A percentile compares a stretch with the other conserved stretches of the same genome.
phyloP scores from a whole-genome alignment of 1,284 basidiomycete species.

The Ceratobasidium sp. region DNA sequence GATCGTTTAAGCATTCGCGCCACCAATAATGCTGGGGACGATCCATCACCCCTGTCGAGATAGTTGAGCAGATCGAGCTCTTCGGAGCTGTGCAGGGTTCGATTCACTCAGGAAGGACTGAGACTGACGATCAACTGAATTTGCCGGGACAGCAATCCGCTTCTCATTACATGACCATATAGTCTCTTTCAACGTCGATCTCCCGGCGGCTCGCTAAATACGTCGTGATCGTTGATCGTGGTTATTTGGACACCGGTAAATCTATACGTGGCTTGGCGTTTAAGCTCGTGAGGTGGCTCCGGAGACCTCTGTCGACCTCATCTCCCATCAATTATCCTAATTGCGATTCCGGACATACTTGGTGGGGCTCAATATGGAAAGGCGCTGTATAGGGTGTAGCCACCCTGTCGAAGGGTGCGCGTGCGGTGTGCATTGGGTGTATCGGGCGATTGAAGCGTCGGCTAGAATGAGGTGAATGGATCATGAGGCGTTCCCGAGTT shows the following conservation, averaged over 20 bases:
- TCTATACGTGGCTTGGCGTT: neutral
- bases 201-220: neutral
- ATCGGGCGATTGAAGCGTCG: conserved; percentile 25
- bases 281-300: neutral
- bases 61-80: neutral
- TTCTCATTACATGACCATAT: neutral
- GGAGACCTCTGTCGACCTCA: conserved; percentile 5
- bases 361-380: neutral
- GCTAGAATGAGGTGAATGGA: conserved; percentile 30
- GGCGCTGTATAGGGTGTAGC: neutral
- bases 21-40: too few relatives aligned
- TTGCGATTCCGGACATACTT: neutral
- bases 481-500: neutral
- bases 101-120: neutral
- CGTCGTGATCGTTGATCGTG: neutral
- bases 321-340: neutral
- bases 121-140: conserved; percentile 28
- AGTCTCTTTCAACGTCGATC: neutral
- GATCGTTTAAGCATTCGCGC: too few relatives aligned
- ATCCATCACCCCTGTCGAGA: neutral
- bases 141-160: conserved; percentile 10
- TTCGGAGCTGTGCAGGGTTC: conserved; percentile 3
- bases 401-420: neutral
- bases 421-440: neutral
- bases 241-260: neutral